Conservation (phyloP, 345 rosid genomes). For the Aquilaria yunnanensis region DNA sequence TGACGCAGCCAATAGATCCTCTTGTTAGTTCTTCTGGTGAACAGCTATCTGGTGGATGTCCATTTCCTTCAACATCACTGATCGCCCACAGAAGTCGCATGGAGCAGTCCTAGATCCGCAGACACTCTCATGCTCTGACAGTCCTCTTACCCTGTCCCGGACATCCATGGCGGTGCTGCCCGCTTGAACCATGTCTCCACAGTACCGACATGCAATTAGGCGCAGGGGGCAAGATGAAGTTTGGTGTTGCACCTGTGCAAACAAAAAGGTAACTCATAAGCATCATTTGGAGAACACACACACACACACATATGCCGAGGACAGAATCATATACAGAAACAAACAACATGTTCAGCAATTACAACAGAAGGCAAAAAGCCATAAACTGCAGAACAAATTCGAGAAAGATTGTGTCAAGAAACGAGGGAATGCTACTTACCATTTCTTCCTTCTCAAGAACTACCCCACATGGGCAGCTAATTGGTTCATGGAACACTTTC, state of each 20-base stretch:
- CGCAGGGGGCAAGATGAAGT: slow-evolving; percentile 63
- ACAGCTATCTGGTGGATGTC: slow-evolving; percentile 92
- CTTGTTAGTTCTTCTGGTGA: slow-evolving; percentile 55
- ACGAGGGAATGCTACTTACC: slow-evolving; percentile 34
- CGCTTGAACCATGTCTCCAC: slow-evolving; percentile 95
- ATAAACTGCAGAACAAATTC: neutral
- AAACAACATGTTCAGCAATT: neutral
- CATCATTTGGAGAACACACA: neutral
- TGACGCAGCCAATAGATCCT: neutral
- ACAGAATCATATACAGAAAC: neutral
- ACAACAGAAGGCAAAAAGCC: neutral
- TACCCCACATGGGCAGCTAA: slow-evolving; percentile 71
- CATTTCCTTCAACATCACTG: slow-evolving; percentile 96
- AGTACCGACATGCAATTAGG: slow-evolving; percentile 69
- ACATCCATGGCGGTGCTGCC: slow-evolving; percentile 63
- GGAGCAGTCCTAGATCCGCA: slow-evolving; percentile 96
- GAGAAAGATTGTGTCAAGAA: neutral
- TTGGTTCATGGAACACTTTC: slow-evolving; percentile 88
- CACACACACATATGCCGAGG: no score
- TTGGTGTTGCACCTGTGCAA: slow-evolving; percentile 75
- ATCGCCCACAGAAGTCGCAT: slow-evolving; percentile 90
- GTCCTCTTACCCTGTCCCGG: slow-evolving; percentile 79
- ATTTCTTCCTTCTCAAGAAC: slow-evolving; percentile 81
- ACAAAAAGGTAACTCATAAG: neutral
- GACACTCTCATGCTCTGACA: slow-evolving; percentile 85